Evolutionary conservation across 139 green algal genomes (phyloP).

Genomic region (Ostreobium quekettii): DNA sequence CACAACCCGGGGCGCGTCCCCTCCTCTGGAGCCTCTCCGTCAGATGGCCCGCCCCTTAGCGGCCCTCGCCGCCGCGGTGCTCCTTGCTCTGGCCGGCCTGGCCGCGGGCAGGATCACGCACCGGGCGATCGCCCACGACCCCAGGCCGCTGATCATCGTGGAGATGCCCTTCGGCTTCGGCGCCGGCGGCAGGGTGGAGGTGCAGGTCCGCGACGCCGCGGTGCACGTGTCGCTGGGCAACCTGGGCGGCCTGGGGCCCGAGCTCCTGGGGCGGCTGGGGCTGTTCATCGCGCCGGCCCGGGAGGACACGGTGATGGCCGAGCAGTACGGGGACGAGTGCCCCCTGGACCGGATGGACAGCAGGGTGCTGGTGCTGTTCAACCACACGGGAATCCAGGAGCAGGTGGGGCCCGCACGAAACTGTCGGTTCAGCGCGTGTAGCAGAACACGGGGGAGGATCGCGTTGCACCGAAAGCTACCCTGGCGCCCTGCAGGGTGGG

Average conservation of each 20-base stretch:
- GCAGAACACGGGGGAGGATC: too few species aligned
- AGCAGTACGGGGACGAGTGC: not conserved
- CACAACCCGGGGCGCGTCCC: too few species aligned
- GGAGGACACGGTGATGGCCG: not conserved
- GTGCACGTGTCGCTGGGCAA: not conserved
- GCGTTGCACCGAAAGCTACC: too few species aligned
- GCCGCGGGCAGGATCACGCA: slow-evolving; percentile 8
- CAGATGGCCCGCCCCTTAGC: too few species aligned
- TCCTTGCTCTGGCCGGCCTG: too few species aligned
- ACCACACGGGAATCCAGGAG: slow-evolving; percentile 17
- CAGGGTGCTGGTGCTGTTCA: slow-evolving; percentile 7
- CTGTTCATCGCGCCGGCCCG: slow-evolving; percentile 49
- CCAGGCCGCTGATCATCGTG: slow-evolving; percentile 32
- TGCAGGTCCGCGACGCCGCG: slow-evolving; percentile 28
- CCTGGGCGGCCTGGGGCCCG: not conserved
- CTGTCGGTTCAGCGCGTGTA: not conserved
- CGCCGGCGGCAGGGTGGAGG: slow-evolving; percentile 35
- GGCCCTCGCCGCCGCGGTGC: too few species aligned
- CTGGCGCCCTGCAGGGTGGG: too few species aligned
- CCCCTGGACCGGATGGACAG: slow-evolving; percentile 8
- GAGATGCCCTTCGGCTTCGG: slow-evolving; percentile 48
- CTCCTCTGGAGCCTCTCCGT: too few species aligned
- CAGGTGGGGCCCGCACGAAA: not conserved
- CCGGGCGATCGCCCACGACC: slow-evolving; percentile 27
- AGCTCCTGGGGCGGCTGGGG: slow-evolving; percentile 3